These are phyloP conservation scores for Yamadazyma tumulicola DNA, from an alignment of 805 yeast species.

Conservation along the genomic window DNA sequence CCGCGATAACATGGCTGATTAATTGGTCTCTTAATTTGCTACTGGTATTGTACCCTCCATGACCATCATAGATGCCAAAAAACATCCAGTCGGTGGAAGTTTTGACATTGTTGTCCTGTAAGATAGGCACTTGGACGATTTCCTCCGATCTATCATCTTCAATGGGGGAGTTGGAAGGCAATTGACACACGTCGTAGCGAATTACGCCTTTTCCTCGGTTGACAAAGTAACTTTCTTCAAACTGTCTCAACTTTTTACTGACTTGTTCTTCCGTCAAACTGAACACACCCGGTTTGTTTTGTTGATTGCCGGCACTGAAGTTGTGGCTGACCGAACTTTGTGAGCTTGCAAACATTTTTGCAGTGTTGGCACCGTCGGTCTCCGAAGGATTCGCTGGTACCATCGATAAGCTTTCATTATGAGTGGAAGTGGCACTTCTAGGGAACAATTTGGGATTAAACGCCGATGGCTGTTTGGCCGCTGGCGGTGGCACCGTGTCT, in stretches of 20 bases:
- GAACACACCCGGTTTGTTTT: conserved; percentile 53
- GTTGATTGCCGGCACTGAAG: conserved; percentile 40
- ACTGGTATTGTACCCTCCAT: conserved; percentile 93
- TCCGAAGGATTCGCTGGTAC: not conserved
- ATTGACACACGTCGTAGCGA: conserved; percentile 84
- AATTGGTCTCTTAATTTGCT: conserved; percentile 78
- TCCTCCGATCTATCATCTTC: conserved; percentile 92
- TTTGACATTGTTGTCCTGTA: conserved; percentile 54
- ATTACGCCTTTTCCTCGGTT: conserved; percentile 84
- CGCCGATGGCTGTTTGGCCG: conserved; percentile 6
- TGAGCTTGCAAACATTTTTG: conserved; percentile 31
- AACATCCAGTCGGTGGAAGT: conserved; percentile 77
- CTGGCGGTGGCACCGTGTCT: conserved; percentile 23
- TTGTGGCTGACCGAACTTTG: conserved; percentile 44
- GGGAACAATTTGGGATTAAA: conserved; percentile 16
- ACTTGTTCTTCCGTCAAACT: conserved; percentile 69
- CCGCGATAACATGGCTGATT: conserved; percentile 71
- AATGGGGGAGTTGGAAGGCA: conserved; percentile 88
- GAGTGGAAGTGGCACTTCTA: conserved; percentile 7
- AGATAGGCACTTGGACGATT: conserved; percentile 67
- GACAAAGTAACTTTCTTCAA: conserved; percentile 77
- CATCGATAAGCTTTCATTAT: not conserved
- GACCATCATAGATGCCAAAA: conserved; percentile 96
- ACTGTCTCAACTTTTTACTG: conserved; percentile 59
- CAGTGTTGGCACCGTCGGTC: conserved; percentile 12